Base-by-base conservation (phyloP, 2,329 filamentous ascomycete genomes). In the Colletotrichum acutatum region DNA sequence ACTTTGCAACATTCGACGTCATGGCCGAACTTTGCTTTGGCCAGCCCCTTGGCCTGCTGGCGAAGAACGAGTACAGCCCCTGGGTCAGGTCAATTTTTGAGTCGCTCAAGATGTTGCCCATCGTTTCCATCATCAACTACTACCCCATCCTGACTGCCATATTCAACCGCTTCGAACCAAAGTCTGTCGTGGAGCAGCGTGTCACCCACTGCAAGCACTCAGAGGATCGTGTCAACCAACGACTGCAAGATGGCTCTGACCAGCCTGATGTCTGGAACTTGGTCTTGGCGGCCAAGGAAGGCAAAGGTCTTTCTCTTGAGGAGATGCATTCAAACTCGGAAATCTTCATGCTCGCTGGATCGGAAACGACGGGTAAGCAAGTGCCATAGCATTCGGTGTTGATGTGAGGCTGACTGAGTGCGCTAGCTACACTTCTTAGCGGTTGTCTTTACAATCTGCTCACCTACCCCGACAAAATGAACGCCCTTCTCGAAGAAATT, bases 401-500 rank as follows among this genome's bases (percentile, higher is more conserved):
- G 32, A 77, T 53, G 26, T 76, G 4, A 78, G 76, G 74, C 58
- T 74, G 3, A 77, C 74, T 53, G 75, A 74, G 1, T 70, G 73
- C 5, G 0, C 84, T 83, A 58, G 80, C 81, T 2, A 80, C 80
- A 0, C 42, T 77, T 0, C 75, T 82, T 0, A 75, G 76, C 1
- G 81, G 78, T 1, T 74, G 74, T 16, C 72, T 76, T 0, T 82
- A 77, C 63, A 72, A 77, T 8, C 76, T 84, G 6, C 71, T 78
- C 1, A 76, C 54, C 5, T 79, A 83, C 37, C 82, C 81, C 0
- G 65, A 78, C 0, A 75, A 72, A 3, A 73, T 83, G n/a, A 54
- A 78, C 6, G 82, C 75, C 22, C 57, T 86, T 4, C 77, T 77
- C 3, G 49, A 79, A 0, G 86, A 88, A 75, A 76, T 86, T 4